Percentiles rank a stretch among this genome's conserved stretches.
phyloP scores from a whole-genome alignment of 306 rosid species.

The Trichosanthes cucumerina region DNA sequence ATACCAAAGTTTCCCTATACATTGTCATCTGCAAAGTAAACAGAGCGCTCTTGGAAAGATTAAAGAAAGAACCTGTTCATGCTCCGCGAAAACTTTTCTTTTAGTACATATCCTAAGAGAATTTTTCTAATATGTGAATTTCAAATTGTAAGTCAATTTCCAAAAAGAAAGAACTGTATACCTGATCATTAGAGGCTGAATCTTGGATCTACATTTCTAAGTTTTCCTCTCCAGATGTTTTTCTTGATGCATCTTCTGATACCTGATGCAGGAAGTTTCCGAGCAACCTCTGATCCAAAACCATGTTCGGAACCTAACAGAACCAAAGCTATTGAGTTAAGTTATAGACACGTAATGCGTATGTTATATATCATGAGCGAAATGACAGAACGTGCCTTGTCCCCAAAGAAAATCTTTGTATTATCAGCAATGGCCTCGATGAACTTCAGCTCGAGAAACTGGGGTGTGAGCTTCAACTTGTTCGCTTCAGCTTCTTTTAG shows the following conservation, averaged over 20 bases:
- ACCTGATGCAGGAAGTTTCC: conserved; percentile 57
- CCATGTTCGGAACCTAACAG: conserved; percentile 70
- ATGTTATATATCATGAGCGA: not conserved
- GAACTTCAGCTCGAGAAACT: conserved; percentile 77
- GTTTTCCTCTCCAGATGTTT: conserved; percentile 1
- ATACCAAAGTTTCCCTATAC: not conserved
- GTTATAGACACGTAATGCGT: not conserved
- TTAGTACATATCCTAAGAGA: not conserved
- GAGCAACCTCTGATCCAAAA: conserved; percentile 74
- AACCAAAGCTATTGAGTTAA: conserved; percentile 16
- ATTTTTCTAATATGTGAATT: not conserved
- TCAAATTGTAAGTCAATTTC: not conserved
- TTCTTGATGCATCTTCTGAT: conserved; percentile 20
- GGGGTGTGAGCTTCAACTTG: conserved; percentile 84
- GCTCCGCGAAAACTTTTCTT: not conserved
- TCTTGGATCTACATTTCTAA: conserved; percentile 12
- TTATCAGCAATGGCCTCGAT: conserved; percentile 76
- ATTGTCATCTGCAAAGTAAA: not conserved
- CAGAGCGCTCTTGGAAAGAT: not conserved
- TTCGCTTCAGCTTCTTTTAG: conserved; percentile 84
- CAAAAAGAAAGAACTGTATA: not conserved
- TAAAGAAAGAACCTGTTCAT: not conserved
- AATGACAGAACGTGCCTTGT: conserved; percentile 44
- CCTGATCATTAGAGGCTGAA: not conserved
- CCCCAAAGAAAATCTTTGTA: conserved; percentile 91